Conservation (phyloP, 1,139 yeast genomes). For the Kodamaea sp. region DNA sequence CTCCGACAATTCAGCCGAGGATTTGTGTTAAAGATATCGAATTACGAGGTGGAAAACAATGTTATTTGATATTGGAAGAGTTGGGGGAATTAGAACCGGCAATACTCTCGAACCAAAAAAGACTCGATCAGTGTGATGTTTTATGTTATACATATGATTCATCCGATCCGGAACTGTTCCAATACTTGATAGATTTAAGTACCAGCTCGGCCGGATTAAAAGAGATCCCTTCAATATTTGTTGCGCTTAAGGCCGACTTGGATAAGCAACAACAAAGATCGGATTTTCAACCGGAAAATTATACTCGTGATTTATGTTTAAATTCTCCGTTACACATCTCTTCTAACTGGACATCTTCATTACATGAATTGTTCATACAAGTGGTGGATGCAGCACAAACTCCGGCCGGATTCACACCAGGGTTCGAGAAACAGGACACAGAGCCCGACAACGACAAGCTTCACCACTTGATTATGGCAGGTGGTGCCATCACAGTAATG, state of each 20-base stretch:
- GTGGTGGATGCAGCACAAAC: slow-evolving; percentile 82
- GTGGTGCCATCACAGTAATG: slow-evolving; percentile 65
- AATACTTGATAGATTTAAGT: slow-evolving; percentile 69
- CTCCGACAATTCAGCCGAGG: slow-evolving; percentile 79
- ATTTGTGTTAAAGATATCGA: slow-evolving; percentile 93
- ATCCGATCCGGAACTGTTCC: slow-evolving; percentile 92
- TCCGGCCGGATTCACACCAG: slow-evolving; percentile 80
- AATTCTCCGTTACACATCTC: slow-evolving; percentile 80
- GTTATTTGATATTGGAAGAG: slow-evolving; percentile 86
- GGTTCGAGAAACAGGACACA: slow-evolving; percentile 59
- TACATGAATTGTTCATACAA: slow-evolving; percentile 81
- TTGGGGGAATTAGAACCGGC: slow-evolving; percentile 85
- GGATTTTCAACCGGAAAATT: slow-evolving; percentile 82
- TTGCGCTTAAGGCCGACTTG: slow-evolving; percentile 89
- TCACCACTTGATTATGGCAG: slow-evolving; percentile 47
- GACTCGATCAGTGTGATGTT: slow-evolving; percentile 85
- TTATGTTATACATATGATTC: slow-evolving; percentile 88
- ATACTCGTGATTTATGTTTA: slow-evolving; percentile 60
- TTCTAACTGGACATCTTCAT: slow-evolving; percentile 81
- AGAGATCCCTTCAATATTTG: slow-evolving; percentile 78
- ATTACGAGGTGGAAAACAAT: slow-evolving; percentile 90
- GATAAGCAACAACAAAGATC: slow-evolving; percentile 93
- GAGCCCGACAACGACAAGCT: slow-evolving; percentile 43
- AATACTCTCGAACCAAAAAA: slow-evolving; percentile 63
- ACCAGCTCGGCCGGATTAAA: slow-evolving; percentile 47